Base-by-base conservation (phyloP, 768 basidiomycete species). In the Pulveroboletus sp. region DNA sequence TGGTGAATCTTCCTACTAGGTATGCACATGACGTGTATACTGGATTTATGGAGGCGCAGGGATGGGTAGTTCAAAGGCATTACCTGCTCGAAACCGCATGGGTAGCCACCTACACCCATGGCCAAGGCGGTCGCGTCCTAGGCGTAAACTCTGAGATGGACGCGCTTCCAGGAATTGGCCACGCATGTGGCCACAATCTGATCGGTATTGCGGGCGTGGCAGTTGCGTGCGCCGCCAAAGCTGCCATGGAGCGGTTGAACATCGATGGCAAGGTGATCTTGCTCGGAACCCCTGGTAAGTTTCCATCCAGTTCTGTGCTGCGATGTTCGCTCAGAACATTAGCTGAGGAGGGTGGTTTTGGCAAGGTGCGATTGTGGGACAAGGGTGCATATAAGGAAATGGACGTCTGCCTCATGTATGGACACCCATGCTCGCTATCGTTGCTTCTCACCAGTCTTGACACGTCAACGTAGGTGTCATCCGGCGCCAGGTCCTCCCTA, bases 91-190 rank as follows among this genome's bases (percentile, higher is more conserved):
- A 79, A n/a, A 92, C 89, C 0, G 89, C 86, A 4, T 91, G 89
- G 89, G 69, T 75, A 19, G 89, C 89, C 0, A 76, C 74, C 1
- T 90, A 79, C 55, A 68, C 75, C 8, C 74, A 83, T 58, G 82
- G 84, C 13, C 61, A 68, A 19, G 85, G 82, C 26, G 85, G 85
- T 9, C 75, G 80, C 45, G 80, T 77, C 0, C 78, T 91, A 31
- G 89, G 88, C 1, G 73, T 91, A 45, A 90, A 91, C 63, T 89
- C 87, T 26, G 89, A 91, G 76, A 83, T 83, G 81, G 81, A 83
- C 45, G 83, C 82, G 1, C 68, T 85, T 7, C 67, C 66, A 27
- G 71, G 78, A 1, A 70, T 82, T 30, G 81, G 85, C 0, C 86
- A 87, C 57, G 86, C 83, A 0, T 91, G 89, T 57, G 88, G 89